Evolutionary conservation across 305 asterid genomes (phyloP), one percentile per base, ranked within the genome.

Genomic region (Fraxinus xanthoxyloides): DNA sequence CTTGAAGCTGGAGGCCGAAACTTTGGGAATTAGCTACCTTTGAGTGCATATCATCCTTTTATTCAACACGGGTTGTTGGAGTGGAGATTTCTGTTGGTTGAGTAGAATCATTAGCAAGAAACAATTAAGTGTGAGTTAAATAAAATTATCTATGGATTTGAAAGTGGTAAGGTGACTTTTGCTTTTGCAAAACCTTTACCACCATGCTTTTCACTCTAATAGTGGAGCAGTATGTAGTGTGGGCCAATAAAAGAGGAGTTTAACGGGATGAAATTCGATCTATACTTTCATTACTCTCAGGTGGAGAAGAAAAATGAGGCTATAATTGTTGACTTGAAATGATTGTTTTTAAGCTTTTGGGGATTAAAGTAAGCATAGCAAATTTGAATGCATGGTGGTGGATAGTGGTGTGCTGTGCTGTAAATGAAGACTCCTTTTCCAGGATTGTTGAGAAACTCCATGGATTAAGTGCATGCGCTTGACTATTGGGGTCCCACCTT

Each of bases 391-490:
- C 91, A 86, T 85, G 92, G 88, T 88, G 75, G 78, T 76, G 77
- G 83, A 48, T 86, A 80, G 86, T 83, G 90, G 87, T 80, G 76
- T 83, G 86, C 82, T 89, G 84, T 89, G 90, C 89, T 88, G 93
- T 85, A 89, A 86, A 89, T 85, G 90, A 88, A 87, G 89, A 79
- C 82, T 81, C 80, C 77, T 79, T 76, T 79, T 77, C 85, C 35
- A 40, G 79, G 82, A 87, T 81, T 83, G 80, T 83, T 82, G 86
- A 76, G 85, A 84, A 87, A 75, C 84, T 74, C 82, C 89, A 88
- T 86, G 90, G 90, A 84, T 84, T 85, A 77, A 81, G 89, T 85
- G 94, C 95, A 91, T 91, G 97, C 95, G 91, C 63, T 88, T 89
- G 92, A 87, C 85, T 84, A 82, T 78, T 43, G 2, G 78, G 93